Evolutionary conservation across 2,329 filamentous ascomycete species (phyloP).

Genomic region (Trichoderma sp.): DNA sequence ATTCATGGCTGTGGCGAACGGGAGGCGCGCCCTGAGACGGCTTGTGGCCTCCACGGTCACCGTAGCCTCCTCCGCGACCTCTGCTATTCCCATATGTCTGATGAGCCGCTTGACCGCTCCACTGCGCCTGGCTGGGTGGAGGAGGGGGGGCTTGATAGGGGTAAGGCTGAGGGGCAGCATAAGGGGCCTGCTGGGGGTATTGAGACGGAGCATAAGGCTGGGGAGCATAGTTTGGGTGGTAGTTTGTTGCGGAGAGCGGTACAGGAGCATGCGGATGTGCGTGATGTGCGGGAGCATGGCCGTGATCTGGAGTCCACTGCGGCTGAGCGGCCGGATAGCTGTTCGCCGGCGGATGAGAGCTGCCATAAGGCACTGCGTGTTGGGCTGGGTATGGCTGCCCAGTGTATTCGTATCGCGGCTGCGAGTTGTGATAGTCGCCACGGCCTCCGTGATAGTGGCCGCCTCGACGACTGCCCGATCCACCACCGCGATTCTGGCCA

Average conservation of each 20-base stretch:
- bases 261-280: slow-evolving; percentile 49
- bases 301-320: slow-evolving; percentile 47
- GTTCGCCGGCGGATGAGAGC: slow-evolving; percentile 41
- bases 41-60: slow-evolving; percentile 47
- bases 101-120: slow-evolving; percentile 39
- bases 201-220: slow-evolving; percentile 52
- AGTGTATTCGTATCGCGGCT: slow-evolving; percentile 48
- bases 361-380: slow-evolving; percentile 35
- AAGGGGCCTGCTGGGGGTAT: slow-evolving; percentile 49
- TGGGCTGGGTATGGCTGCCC: slow-evolving; percentile 42
- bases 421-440: slow-evolving; percentile 46
- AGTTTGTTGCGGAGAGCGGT: slow-evolving; percentile 55
- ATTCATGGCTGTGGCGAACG: slow-evolving; percentile 40
- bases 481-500: slow-evolving; percentile 42
- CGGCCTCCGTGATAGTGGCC: slow-evolving; percentile 43
- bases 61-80: slow-evolving; percentile 44
- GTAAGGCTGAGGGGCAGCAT: slow-evolving; percentile 45
- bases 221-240: slow-evolving; percentile 61
- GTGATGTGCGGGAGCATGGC: slow-evolving; percentile 40
- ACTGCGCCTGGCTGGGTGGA: slow-evolving; percentile 40
- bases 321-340: slow-evolving; percentile 44
- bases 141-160: slow-evolving; percentile 42
- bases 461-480: slow-evolving; percentile 42
- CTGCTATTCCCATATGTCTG: slow-evolving; percentile 39
- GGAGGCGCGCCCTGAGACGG: slow-evolving; percentile 33